Percentiles rank a stretch among this genome's conserved stretches.
These are phyloP conservation scores for Hortaea werneckii DNA, from an alignment of 2,329 filamentous ascomycete species.

Conservation along the genomic window DNA sequence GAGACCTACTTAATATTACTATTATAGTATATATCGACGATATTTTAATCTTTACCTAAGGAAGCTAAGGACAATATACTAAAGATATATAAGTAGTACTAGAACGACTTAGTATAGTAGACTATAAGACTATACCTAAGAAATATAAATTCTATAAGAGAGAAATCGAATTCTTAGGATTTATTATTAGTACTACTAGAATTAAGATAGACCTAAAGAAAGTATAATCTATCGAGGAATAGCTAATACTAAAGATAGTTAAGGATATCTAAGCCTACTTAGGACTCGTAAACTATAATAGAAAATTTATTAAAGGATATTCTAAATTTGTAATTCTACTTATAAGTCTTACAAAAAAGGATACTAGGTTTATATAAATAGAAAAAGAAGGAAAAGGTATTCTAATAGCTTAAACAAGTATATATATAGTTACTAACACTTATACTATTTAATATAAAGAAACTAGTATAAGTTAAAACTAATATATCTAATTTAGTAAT, in stretches of 20 bases:
- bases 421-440: conserved; percentile 1
- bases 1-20: conserved; percentile 15
- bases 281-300: conserved; percentile 9
- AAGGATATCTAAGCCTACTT: conserved; percentile 15
- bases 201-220: conserved; percentile 21
- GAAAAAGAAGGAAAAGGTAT: conserved; percentile 1
- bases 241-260: conserved; percentile 12
- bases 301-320: conserved; percentile 9
- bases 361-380: conserved; percentile 5
- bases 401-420: conserved; percentile 3
- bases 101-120: conserved; percentile 10
- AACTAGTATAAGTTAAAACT: conserved; percentile 2
- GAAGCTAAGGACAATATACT: conserved; percentile 14
- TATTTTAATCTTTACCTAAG: conserved; percentile 20
- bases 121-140: conserved; percentile 6
- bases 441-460: conserved; percentile 5
- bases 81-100: conserved; percentile 18
- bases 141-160: conserved; percentile 25
- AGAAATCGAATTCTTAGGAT: conserved; percentile 22
- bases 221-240: conserved; percentile 16
- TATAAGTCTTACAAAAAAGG: conserved; percentile 7
- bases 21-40: conserved; percentile 18
- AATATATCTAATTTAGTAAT: not conserved
- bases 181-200: conserved; percentile 17
- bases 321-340: conserved; percentile 4